Percentiles rank a stretch among this genome's conserved stretches.
phyloP scores from a whole-genome alignment of 371 early-diverging fungal genomes.

The Saksenaea vasiformis region DNA sequence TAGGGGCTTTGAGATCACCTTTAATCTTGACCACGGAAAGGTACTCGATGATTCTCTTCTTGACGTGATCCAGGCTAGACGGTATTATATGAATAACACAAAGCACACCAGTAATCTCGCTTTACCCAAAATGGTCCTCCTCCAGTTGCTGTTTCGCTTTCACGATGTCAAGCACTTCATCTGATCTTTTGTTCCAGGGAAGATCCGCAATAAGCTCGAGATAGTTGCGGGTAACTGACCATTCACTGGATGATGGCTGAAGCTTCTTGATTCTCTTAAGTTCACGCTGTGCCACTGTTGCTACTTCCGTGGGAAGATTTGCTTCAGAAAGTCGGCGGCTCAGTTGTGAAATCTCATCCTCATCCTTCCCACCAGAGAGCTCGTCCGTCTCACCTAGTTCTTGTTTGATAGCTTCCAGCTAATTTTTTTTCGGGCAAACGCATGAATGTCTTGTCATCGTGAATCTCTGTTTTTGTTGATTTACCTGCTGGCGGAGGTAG shows the following conservation, averaged over 20 bases:
- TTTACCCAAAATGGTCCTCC: slow-evolving; percentile 75
- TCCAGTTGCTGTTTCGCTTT: slow-evolving; percentile 71
- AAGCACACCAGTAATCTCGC: background rate
- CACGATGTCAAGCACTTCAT: slow-evolving; percentile 64
- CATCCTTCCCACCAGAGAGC: slow-evolving; percentile 26
- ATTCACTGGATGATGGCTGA: slow-evolving; percentile 77
- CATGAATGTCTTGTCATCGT: slow-evolving; percentile 1
- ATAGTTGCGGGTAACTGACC: slow-evolving; percentile 75
- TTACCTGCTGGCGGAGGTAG: slow-evolving; percentile 78
- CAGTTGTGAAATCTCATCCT: slow-evolving; percentile 66
- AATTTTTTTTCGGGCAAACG: background rate
- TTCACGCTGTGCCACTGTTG: slow-evolving; percentile 67
- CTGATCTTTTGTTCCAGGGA: slow-evolving; percentile 69
- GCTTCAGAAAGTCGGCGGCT: slow-evolving; percentile 54
- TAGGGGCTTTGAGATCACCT: slow-evolving; percentile 75
- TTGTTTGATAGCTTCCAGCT: slow-evolving; percentile 68
- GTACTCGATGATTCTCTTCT: slow-evolving; percentile 80
- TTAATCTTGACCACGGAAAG: slow-evolving; percentile 77
- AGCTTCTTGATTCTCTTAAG: slow-evolving; percentile 71
- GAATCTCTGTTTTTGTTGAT: background rate
- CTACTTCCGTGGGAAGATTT: slow-evolving; percentile 66
- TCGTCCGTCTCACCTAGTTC: slow-evolving; percentile 59
- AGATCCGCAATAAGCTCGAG: slow-evolving; percentile 75
- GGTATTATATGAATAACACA: background rate
- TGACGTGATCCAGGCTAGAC: slow-evolving; percentile 66